Percentiles rank a stretch among this genome's conserved stretches.
These are phyloP conservation scores for Lichtheimia ramosa DNA, from an alignment of 371 early-diverging fungal species.

Conservation along the genomic window DNA sequence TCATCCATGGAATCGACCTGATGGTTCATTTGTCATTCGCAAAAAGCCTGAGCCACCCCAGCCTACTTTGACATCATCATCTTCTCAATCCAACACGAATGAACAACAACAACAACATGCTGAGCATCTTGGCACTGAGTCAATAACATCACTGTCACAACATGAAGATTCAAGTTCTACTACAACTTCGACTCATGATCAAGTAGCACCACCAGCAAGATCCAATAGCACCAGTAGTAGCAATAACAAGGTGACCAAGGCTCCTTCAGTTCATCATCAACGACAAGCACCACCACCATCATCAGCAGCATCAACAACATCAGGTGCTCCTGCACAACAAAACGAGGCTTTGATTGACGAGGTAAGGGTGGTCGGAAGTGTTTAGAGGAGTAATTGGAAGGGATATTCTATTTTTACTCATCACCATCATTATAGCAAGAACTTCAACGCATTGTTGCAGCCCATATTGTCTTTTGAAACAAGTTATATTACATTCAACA, in stretches of 20 bases:
- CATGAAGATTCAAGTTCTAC: not conserved
- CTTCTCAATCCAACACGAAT: not conserved
- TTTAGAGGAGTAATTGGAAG: too few species aligned
- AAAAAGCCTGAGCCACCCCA: conserved; percentile 5
- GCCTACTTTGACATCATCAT: not conserved
- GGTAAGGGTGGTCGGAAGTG: conserved; percentile 17
- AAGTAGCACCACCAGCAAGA: not conserved
- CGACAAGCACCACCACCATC: conserved; percentile 4
- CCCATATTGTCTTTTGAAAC: conserved; percentile 47
- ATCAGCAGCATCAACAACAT: conserved; percentile 7
- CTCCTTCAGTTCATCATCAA: conserved; percentile 5
- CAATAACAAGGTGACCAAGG: not conserved
- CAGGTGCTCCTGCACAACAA: conserved; percentile 17
- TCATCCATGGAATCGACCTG: conserved; percentile 51
- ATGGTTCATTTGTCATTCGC: conserved; percentile 44
- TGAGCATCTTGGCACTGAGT: not conserved
- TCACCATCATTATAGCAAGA: conserved; percentile 23
- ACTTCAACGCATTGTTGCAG: conserved; percentile 45
- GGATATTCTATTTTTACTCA: not conserved
- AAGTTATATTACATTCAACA: too few species aligned
- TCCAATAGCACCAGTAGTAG: conserved; percentile 7
- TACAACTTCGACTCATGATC: not conserved
- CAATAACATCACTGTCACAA: conserved; percentile 1
- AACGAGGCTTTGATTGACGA: conserved; percentile 36
- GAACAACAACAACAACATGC: conserved; percentile 4